Conservation (phyloP, 73 alveolate species). For the Tetrahymena malaccensis region DNA sequence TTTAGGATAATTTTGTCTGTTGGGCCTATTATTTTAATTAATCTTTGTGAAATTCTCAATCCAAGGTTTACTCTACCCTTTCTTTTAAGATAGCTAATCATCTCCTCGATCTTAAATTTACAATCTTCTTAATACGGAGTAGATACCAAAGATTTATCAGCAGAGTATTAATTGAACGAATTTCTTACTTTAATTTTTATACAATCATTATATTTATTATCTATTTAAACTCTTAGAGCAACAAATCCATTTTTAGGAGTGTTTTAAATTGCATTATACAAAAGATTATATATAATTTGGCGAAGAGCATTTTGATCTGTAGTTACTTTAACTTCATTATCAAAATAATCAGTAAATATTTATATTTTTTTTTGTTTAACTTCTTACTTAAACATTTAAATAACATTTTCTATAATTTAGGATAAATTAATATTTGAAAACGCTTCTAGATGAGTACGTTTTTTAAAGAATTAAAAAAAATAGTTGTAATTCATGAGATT, state of each 20-base stretch:
- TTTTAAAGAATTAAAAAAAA: background rate
- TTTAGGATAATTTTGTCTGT: background rate
- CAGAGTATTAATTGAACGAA: background rate
- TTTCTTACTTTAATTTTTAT: background rate
- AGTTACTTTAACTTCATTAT: background rate
- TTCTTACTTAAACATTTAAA: background rate
- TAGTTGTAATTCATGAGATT: background rate
- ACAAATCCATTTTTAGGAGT: background rate
- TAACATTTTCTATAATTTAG: background rate
- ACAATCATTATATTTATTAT: background rate
- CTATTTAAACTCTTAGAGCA: background rate
- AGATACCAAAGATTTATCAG: background rate
- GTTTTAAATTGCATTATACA: background rate
- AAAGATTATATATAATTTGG: background rate
- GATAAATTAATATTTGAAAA: background rate
- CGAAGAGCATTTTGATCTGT: background rate
- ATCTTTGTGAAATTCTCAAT: background rate
- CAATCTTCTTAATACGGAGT: background rate
- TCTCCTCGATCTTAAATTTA: background rate
- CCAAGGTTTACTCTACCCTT: background rate
- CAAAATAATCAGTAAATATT: background rate
- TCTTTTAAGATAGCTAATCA: background rate
- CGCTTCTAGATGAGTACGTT: background rate
- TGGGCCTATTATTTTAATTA: background rate
- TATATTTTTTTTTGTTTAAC: background rate